Evolutionary conservation across 1,139 yeast species (phyloP).

Genomic region (Zhuliangozyma blackwelliae): DNA sequence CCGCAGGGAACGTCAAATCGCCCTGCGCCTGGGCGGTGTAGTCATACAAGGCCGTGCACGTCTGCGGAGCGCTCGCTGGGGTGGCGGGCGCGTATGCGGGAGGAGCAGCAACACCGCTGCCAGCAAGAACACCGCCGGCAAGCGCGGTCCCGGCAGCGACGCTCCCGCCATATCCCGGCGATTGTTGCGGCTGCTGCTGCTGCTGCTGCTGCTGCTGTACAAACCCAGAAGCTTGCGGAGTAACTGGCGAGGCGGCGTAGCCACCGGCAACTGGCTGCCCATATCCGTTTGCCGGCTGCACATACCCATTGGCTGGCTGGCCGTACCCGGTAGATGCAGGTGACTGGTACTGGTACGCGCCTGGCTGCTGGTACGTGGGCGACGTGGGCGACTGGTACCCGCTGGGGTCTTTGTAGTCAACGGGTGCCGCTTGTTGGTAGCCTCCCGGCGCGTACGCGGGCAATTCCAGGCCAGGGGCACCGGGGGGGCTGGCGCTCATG

Average conservation of each 20-base stretch:
- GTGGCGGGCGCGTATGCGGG: slow-evolving; percentile 30
- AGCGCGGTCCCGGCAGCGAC: slow-evolving; percentile 3
- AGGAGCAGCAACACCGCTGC: slow-evolving; percentile 14
- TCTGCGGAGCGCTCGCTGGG: slow-evolving; percentile 42
- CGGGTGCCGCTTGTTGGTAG: slow-evolving; percentile 15
- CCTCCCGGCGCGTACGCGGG: slow-evolving; percentile 29
- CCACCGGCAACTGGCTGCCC: slow-evolving; percentile 1
- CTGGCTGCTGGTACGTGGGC: slow-evolving; percentile 9
- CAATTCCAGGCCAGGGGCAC: slow-evolving; percentile 17
- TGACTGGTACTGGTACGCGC: slow-evolving; percentile 13
- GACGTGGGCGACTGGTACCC: slow-evolving; percentile 3
- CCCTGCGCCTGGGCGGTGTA: slow-evolving; percentile 86
- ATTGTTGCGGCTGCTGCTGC: slow-evolving; percentile 3
- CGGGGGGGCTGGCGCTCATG: slow-evolving; percentile 28
- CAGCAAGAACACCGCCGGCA: neutral
- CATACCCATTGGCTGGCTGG: slow-evolving; percentile 12
- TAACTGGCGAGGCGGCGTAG: neutral
- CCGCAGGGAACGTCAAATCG: slow-evolving; percentile 82
- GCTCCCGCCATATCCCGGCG: slow-evolving; percentile 8
- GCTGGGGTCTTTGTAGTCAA: slow-evolving; percentile 18
- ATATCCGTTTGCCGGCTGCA: slow-evolving; percentile 13
- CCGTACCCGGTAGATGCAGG: slow-evolving; percentile 13
- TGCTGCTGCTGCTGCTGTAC: too few species aligned
- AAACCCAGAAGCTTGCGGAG: too few species aligned
- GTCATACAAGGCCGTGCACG: slow-evolving; percentile 74